Percentiles rank a stretch among this genome's conserved stretches.
Conservation (phyloP, 2,329 filamentous ascomycete genomes). For the Claviceps fusiformis region DNA sequence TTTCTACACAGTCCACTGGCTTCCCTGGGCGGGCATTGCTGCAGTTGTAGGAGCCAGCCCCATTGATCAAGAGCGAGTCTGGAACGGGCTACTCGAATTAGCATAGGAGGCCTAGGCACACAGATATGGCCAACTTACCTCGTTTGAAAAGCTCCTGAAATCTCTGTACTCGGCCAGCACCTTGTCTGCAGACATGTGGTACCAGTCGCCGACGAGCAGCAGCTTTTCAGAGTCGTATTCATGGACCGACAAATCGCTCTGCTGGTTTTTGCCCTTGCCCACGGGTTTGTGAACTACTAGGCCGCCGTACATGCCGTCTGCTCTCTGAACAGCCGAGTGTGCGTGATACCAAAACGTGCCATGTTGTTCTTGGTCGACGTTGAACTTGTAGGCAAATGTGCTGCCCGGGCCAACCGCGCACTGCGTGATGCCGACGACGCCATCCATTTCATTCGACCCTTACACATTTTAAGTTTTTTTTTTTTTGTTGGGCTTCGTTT, state of each 20-base stretch:
- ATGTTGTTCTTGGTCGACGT: constrained; percentile 34
- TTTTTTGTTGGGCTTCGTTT: background rate
- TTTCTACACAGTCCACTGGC: constrained; percentile 7
- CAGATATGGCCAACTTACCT: constrained; percentile 4
- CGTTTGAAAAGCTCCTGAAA: constrained; percentile 8
- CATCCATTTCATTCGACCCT: constrained; percentile 46
- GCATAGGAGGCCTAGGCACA: background rate
- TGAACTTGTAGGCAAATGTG: constrained; percentile 40
- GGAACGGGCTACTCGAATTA: constrained; percentile 21
- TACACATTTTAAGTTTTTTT: background rate
- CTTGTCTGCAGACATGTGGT: constrained; percentile 22
- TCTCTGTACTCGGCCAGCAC: constrained; percentile 14
- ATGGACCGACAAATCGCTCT: constrained; percentile 4
- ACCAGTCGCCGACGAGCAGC: constrained; percentile 25
- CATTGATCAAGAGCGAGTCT: constrained; percentile 28
- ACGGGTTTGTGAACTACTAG: constrained; percentile 22
- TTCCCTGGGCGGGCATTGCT: constrained; percentile 9
- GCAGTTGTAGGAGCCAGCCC: constrained; percentile 12
- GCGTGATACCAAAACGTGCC: constrained; percentile 55
- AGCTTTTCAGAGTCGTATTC: constrained; percentile 21
- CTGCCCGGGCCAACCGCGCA: constrained; percentile 43
- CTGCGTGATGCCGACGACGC: constrained; percentile 46
- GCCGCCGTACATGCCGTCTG: constrained; percentile 11
- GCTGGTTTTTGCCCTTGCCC: background rate
- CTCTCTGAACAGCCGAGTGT: constrained; percentile 39